phyloP scores from a whole-genome alignment of 78 protist genomes.

The Cavenderia fasciculata region DNA sequence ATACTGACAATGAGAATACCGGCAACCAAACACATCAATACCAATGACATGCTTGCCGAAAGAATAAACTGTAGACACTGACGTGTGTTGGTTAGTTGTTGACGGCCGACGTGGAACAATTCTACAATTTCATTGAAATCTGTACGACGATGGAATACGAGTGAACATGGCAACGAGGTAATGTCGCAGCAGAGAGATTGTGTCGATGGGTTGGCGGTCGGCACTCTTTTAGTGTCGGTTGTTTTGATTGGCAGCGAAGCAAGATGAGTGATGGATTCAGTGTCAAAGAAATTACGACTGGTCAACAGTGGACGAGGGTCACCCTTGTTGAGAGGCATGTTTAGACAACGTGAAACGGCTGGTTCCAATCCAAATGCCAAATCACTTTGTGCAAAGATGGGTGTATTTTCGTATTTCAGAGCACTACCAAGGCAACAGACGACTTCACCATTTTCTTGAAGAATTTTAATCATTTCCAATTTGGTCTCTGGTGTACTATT shows the following conservation, averaged over 20 bases:
- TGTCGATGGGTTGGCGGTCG: conserved; percentile 52
- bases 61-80: conserved; percentile 53
- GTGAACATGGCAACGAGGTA: conserved; percentile 68
- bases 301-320: conserved; percentile 74
- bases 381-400: conserved; percentile 75
- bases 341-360: conserved; percentile 60
- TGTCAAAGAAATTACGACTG: conserved; percentile 59
- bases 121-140: conserved; percentile 74
- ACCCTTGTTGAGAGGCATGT: conserved; percentile 21
- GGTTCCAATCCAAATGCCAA: conserved; percentile 70
- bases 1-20: conserved; percentile 34
- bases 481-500: conserved; percentile 42
- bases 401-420: conserved; percentile 77
- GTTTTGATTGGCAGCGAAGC: conserved; percentile 16
- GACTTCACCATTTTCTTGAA: conserved; percentile 85
- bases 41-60: conserved; percentile 55
- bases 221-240: conserved; percentile 35
- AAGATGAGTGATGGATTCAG: conserved; percentile 4
- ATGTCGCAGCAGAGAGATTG: conserved; percentile 71
- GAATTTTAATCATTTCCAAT: conserved; percentile 74
- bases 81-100: conserved; percentile 68
- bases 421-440: conserved; percentile 84
- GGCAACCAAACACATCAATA: conserved; percentile 63
- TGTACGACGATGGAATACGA: conserved; percentile 73
- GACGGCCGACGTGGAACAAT: conserved; percentile 76